Conservation (phyloP, 75 land plant species). For the Gnetum montanum region DNA sequence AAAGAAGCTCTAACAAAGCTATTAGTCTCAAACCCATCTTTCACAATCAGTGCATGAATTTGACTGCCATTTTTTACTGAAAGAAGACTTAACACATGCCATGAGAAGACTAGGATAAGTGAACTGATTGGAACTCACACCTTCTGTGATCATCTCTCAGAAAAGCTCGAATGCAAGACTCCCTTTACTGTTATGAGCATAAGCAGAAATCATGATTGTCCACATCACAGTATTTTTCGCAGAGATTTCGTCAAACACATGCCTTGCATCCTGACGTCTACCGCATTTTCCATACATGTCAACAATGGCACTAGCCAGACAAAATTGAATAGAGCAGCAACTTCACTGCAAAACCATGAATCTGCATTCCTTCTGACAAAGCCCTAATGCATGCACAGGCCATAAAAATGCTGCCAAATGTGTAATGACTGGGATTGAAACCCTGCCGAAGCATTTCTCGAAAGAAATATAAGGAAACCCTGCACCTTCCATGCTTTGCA, state of each 20-base stretch:
- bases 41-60: conserved; percentile 29
- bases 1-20: conserved; percentile 24
- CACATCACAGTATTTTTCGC: conserved; percentile 29
- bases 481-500: conserved; percentile 12
- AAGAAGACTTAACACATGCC: conserved; percentile 22
- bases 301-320: conserved; percentile 39
- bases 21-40: conserved; percentile 24
- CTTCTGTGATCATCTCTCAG: conserved; percentile 14
- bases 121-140: conserved; percentile 27
- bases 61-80: conserved; percentile 18
- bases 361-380: conserved; percentile 23
- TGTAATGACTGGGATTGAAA: conserved; percentile 18
- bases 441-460: conserved; percentile 33
- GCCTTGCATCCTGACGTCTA: conserved; percentile 17
- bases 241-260: conserved; percentile 19
- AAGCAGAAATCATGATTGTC: conserved; percentile 43
- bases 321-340: conserved; percentile 6
- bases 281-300: conserved; percentile 45
- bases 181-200: conserved; percentile 31
- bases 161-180: conserved; percentile 21
- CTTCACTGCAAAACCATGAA: conserved; percentile 23
- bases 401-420: conserved; percentile 29
- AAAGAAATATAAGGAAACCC: conserved; percentile 23
- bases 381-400: conserved; percentile 14
- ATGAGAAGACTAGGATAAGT: conserved; percentile 28